A percentile compares a stretch with the other conserved stretches of the same genome.
phyloP scores from a whole-genome alignment of 1,284 basidiomycete species.

The Sutorius eximius region DNA sequence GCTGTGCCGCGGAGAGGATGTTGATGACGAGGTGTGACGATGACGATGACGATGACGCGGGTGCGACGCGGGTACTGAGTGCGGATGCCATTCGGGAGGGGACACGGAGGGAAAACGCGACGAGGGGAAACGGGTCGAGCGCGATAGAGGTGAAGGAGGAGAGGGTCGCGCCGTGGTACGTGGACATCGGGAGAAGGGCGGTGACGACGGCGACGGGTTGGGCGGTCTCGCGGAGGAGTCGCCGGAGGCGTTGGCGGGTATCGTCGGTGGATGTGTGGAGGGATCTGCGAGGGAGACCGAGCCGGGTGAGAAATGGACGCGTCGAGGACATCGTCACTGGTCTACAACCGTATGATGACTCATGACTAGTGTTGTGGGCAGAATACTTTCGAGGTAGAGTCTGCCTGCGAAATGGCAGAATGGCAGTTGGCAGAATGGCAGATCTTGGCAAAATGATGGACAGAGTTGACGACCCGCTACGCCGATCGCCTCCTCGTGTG shows the following conservation, averaged over 20 bases:
- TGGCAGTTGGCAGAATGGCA: too few relatives aligned
- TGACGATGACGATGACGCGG: constrained; percentile 16
- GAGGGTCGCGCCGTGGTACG: constrained; percentile 87
- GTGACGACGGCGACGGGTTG: constrained; percentile 66
- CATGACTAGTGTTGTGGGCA: too few relatives aligned
- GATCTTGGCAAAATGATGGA: too few relatives aligned
- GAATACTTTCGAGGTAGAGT: too few relatives aligned
- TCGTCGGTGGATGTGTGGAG: constrained; percentile 12
- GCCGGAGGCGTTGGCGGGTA: constrained; percentile 32
- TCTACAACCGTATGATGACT: neutral
- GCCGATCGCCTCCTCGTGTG: too few relatives aligned
- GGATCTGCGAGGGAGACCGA: neutral
- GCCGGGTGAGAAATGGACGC: neutral
- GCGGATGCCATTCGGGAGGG: constrained; percentile 82
- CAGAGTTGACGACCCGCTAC: too few relatives aligned
- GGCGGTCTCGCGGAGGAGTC: constrained; percentile 54
- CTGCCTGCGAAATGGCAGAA: too few relatives aligned
- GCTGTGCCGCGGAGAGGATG: constrained; percentile 63
- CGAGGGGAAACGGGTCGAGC: constrained; percentile 81
- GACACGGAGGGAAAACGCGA: constrained; percentile 85
- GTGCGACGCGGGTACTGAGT: constrained; percentile 51
- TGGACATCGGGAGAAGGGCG: constrained; percentile 41
- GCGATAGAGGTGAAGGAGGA: constrained; percentile 92
- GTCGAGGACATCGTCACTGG: neutral
- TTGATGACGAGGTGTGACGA: constrained; percentile 63